Percentiles rank a stretch among this genome's conserved stretches.
phyloP scores from a whole-genome alignment of 192 early-diverging fungal genomes.

The Coemansia sp. region DNA sequence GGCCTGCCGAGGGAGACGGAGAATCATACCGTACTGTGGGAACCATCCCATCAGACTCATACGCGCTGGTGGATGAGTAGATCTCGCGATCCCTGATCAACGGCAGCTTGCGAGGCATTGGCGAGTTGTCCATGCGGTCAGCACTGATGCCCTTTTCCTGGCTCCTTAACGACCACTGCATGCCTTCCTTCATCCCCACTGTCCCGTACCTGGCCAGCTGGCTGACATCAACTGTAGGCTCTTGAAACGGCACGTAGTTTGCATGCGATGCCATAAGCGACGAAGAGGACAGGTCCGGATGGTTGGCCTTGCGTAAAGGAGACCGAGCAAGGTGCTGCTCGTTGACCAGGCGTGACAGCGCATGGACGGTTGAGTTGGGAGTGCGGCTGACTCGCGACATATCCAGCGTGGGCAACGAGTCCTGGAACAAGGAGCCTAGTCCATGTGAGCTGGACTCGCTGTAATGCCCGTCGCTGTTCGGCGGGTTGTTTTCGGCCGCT shows the following conservation, averaged over 20 bases:
- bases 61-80: background rate
- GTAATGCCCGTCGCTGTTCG: background rate
- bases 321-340: background rate
- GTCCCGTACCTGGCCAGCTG: slow-evolving; percentile 28
- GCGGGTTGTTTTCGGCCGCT: background rate
- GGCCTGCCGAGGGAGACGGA: slow-evolving; percentile 7
- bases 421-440: slow-evolving; percentile 42
- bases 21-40: slow-evolving; percentile 26
- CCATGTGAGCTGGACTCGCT: slow-evolving; percentile 29
- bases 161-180: background rate
- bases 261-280: slow-evolving; percentile 11
- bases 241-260: slow-evolving; percentile 51
- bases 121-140: slow-evolving; percentile 11
- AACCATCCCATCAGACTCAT: slow-evolving; percentile 14
- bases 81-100: slow-evolving; percentile 11
- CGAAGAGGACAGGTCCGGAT: background rate
- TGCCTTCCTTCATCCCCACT: slow-evolving; percentile 14
- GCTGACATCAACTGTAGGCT: slow-evolving; percentile 43
- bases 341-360: background rate
- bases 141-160: slow-evolving; percentile 10
- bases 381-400: slow-evolving; percentile 9
- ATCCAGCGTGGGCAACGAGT: slow-evolving; percentile 21
- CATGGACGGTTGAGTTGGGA: background rate
- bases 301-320: background rate
- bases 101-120: slow-evolving; percentile 1